Conservation (phyloP, 495 filamentous ascomycete species). For the Penicillium subrubescens region DNA sequence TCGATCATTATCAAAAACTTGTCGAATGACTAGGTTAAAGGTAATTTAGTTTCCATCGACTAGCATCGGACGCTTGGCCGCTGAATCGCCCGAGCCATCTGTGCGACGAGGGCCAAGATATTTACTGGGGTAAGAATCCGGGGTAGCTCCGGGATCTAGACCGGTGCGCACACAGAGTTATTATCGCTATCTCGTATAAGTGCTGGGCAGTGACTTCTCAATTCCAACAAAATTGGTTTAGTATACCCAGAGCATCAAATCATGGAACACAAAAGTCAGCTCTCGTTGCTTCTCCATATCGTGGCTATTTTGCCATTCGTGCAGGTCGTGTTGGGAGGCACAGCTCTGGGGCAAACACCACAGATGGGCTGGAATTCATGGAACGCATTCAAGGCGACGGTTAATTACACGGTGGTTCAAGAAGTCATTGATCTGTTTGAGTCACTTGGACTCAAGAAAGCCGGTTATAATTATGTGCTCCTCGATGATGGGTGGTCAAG, state of each 20-base stretch:
- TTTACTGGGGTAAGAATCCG: no score
- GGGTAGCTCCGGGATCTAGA: no score
- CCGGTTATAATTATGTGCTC: background rate
- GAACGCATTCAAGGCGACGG: background rate
- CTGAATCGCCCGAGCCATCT: background rate
- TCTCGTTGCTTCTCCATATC: background rate
- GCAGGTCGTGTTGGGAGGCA: background rate
- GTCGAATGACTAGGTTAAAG: background rate
- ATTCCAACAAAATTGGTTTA: background rate
- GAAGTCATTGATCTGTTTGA: background rate
- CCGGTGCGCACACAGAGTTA: no score
- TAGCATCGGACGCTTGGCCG: background rate
- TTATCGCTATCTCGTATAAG: background rate
- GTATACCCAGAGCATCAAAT: background rate
- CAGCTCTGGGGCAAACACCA: background rate
- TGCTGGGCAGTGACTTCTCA: background rate
- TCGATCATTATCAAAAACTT: background rate
- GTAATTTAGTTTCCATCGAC: background rate
- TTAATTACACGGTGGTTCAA: background rate
- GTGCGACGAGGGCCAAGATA: background rate
- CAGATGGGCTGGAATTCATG: background rate
- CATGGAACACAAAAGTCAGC: background rate
- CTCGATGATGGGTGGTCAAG: background rate
- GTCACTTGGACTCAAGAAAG: background rate
- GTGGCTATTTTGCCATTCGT: background rate